Base-by-base conservation (phyloP, 169 alveolate species). In the Cryptosporidium xiaoi region DNA sequence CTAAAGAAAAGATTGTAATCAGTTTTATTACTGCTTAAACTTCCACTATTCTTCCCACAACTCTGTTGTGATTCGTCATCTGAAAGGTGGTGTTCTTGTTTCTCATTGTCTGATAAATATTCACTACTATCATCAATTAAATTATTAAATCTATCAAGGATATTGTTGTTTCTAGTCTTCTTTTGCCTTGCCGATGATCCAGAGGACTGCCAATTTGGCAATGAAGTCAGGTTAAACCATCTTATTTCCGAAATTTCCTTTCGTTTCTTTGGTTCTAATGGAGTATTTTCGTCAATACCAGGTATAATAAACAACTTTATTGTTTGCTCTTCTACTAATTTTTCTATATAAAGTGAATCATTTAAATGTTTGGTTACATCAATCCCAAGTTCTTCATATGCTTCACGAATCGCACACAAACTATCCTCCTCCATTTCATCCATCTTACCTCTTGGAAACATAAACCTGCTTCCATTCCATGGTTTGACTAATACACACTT, bases 361-460 rank as follows among this genome's bases (percentile, higher is more conserved):
- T 93, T 89, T 50, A 96, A 90, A 62, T 90, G 83, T 20, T 91
- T 82, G 29, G 93, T 84, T 27, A 95, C 93, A 65, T 95, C 97
- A 12, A 95, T 77, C 34, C 99, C 98, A 24, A 96, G 93, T 90
- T 97, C 99, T 93, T 97, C 99, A 71, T 90, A 64, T 36, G 96
- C 94, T 90, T 97, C 99, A 51, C 99, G 92, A 31, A 93, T 92
- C 10, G 99, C 99, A 53, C 99, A 97, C n/a, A 87, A 93, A 34
- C 92, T 92, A 82, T 95, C 98, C 33, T 83, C 92, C 92, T 97
- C 99, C 65, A 82, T 91, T 83, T 97, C 99, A 84, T 97, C 98
- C 51, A 93, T 93, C 82, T 97, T 97, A 33, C 99, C 99, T 58
- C 97, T 95, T 7, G 99, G 99, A 83, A 97, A 97, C 82, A 95